These are phyloP conservation scores for Zygoascus hellenicus DNA, from an alignment of 1,139 yeast species.

Conservation along the genomic window DNA sequence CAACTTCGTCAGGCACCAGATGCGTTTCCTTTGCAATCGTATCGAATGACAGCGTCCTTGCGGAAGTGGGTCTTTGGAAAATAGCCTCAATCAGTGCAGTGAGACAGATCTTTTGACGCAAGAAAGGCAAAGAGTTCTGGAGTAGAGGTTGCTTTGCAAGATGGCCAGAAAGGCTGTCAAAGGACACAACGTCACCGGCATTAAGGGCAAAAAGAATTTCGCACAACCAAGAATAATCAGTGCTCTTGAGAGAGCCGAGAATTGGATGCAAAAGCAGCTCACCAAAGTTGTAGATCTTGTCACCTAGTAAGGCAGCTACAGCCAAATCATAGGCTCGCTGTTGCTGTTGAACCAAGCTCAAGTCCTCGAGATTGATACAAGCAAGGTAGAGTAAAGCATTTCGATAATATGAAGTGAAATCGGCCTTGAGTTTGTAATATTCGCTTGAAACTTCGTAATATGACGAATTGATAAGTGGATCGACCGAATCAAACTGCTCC, in stretches of 20 bases:
- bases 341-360: conserved; percentile 49
- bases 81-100: conserved; percentile 88
- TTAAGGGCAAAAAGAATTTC: conserved; percentile 66
- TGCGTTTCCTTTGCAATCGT: conserved; percentile 77
- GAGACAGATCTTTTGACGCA: conserved; percentile 85
- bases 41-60: conserved; percentile 64
- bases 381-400: conserved; percentile 59
- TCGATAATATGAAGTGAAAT: conserved; percentile 75
- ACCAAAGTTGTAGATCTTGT: conserved; percentile 90
- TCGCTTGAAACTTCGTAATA: conserved; percentile 78
- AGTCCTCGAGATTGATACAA: conserved; percentile 49
- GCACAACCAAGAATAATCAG: conserved; percentile 66
- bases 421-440: conserved; percentile 65
- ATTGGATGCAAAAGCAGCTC: conserved; percentile 89
- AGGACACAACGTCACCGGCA: conserved; percentile 65
- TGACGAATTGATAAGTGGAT: conserved; percentile 71
- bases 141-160: conserved; percentile 55
- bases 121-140: conserved; percentile 54
- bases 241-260: conserved; percentile 48
- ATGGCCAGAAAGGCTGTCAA: conserved; percentile 44
- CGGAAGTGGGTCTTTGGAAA: conserved; percentile 68
- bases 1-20: conserved; percentile 64
- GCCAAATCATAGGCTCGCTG: conserved; percentile 75
- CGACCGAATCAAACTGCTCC: conserved; percentile 56
- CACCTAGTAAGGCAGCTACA: conserved; percentile 85